These are phyloP conservation scores for Phycomyces blakesleeanus DNA, from an alignment of 192 early-diverging fungal species.

Conservation along the genomic window DNA sequence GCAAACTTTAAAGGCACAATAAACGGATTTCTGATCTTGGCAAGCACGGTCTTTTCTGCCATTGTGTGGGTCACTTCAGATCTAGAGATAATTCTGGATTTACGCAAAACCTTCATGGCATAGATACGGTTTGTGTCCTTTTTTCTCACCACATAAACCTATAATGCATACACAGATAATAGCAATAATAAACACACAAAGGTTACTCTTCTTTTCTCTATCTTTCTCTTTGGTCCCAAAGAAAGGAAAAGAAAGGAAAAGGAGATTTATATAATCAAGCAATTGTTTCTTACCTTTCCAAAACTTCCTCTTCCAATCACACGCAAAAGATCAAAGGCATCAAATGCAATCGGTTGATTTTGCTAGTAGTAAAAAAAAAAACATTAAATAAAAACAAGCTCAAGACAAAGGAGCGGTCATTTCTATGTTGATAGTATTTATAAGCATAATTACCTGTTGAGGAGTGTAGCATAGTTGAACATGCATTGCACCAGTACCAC, in stretches of 20 bases:
- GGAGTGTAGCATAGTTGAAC: slow-evolving; percentile 71
- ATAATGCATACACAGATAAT: neutral
- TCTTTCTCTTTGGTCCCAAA: no score
- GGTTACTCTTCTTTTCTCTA: no score
- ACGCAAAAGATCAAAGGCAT: slow-evolving; percentile 91
- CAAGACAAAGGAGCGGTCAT: no score
- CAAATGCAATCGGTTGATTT: slow-evolving; percentile 71
- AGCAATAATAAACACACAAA: neutral
- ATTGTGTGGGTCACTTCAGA: slow-evolving; percentile 92
- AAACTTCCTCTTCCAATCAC: slow-evolving; percentile 97
- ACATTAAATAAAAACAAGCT: no score
- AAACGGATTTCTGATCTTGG: slow-evolving; percentile 88
- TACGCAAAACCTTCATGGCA: slow-evolving; percentile 94
- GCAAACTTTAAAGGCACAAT: slow-evolving; percentile 91
- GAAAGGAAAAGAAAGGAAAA: no score
- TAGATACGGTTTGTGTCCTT: slow-evolving; percentile 90
- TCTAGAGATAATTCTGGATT: slow-evolving; percentile 90
- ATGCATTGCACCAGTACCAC: slow-evolving; percentile 67
- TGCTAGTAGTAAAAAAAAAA: slow-evolving; percentile 45
- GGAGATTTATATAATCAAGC: no score
- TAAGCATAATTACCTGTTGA: slow-evolving; percentile 44
- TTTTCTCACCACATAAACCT: slow-evolving; percentile 90
- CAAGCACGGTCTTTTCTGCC: slow-evolving; percentile 87
- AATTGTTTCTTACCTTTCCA: slow-evolving; percentile 96
- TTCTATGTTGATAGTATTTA: neutral